Evolutionary conservation across 2,329 filamentous ascomycete species (phyloP).

Genomic region (Hirsutella minnesotensis): DNA sequence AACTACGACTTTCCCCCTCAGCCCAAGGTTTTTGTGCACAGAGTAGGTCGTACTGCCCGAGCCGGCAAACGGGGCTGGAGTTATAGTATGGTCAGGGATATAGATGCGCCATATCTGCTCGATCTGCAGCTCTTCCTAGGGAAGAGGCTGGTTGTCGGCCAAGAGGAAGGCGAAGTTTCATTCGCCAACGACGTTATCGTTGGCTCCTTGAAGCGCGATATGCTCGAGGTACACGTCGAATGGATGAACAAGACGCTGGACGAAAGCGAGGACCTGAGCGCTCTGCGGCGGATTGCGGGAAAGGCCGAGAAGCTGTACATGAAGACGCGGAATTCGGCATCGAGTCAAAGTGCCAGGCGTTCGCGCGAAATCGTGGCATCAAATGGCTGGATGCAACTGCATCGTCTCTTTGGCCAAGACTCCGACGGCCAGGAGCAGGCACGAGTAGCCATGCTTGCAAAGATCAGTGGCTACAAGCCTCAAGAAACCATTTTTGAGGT

Average conservation of each 20-base stretch:
- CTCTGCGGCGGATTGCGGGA: conserved; percentile 59
- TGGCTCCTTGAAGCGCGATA: conserved; percentile 60
- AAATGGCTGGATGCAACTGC: conserved; percentile 60
- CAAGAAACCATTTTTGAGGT: conserved; percentile 96
- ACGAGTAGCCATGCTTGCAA: conserved; percentile 75
- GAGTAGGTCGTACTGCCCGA: conserved; percentile 89
- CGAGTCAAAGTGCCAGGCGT: conserved; percentile 78
- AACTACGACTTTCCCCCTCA: conserved; percentile 98
- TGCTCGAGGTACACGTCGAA: conserved; percentile 66
- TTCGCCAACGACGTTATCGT: conserved; percentile 78
- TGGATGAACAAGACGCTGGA: conserved; percentile 69
- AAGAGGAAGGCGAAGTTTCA: conserved; percentile 48
- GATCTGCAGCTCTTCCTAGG: conserved; percentile 92
- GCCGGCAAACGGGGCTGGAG: conserved; percentile 89
- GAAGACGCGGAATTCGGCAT: conserved; percentile 81
- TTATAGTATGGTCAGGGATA: conserved; percentile 81
- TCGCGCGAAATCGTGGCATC: conserved; percentile 65
- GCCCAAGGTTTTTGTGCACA: conserved; percentile 91
- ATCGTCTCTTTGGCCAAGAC: conserved; percentile 68
- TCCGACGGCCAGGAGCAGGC: conserved; percentile 55
- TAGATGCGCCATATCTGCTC: conserved; percentile 82
- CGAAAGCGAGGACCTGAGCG: conserved; percentile 61
- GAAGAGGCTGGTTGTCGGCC: conserved; percentile 68
- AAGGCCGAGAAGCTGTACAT: conserved; percentile 93
- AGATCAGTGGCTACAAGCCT: conserved; percentile 79